phyloP scores from a whole-genome alignment of 164 flowering plant genomes.

The Liriodendron chinense region DNA sequence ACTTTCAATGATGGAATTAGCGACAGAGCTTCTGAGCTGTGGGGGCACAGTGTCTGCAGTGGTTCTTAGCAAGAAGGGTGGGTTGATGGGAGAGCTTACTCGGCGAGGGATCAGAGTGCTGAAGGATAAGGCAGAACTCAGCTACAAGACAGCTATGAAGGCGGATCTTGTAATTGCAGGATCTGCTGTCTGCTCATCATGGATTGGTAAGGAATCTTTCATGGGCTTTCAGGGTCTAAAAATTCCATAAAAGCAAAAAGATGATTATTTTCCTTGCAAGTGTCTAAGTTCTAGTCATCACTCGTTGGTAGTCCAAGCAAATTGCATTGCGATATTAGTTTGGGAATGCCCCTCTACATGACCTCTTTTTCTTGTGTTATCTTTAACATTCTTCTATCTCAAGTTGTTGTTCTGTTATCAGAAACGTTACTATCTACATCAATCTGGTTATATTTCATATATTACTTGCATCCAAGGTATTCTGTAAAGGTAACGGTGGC shows the following conservation, averaged over 20 bases:
- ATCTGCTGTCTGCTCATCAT: slow-evolving; percentile 91
- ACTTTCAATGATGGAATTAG: slow-evolving; percentile 94
- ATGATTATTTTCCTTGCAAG: neutral
- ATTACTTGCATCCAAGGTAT: no score
- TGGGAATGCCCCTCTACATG: no score
- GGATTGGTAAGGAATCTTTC: slow-evolving; percentile 77
- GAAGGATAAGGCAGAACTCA: slow-evolving; percentile 71
- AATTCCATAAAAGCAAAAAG: neutral
- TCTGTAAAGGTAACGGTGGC: no score
- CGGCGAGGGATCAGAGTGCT: slow-evolving; percentile 87
- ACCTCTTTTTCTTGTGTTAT: no score
- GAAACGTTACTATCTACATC: no score
- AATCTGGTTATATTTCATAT: no score
- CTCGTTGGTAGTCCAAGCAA: no score
- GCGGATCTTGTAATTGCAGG: slow-evolving; percentile 96
- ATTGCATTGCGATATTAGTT: no score
- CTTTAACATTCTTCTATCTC: no score
- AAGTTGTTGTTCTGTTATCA: no score
- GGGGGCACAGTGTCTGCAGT: slow-evolving; percentile 94
- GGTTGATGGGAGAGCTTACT: slow-evolving; percentile 78
- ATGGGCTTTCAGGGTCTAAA: neutral
- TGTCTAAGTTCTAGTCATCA: no score
- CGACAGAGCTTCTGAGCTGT: slow-evolving; percentile 93
- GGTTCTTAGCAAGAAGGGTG: slow-evolving; percentile 88
- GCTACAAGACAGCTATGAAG: slow-evolving; percentile 88